These are phyloP conservation scores for Lepidium campestre DNA, from an alignment of 441 rosid species.

Conservation along the genomic window DNA sequence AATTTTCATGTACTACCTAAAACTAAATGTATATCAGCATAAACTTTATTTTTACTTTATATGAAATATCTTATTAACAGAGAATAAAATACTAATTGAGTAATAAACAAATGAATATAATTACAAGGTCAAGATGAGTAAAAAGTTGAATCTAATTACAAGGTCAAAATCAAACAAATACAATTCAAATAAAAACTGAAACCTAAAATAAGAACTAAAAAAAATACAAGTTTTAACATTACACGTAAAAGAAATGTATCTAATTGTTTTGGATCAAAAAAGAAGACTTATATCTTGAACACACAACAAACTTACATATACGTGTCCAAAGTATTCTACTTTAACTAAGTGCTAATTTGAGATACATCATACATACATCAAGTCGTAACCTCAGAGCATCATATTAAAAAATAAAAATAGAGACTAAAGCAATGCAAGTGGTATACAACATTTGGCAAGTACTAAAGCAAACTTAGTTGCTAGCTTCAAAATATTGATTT, in stretches of 20 bases:
- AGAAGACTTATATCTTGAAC: background rate
- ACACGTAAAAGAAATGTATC: background rate
- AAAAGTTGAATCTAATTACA: too few relatives aligned
- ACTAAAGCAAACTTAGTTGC: background rate
- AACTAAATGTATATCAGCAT: too few relatives aligned
- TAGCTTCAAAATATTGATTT: background rate
- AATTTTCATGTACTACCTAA: too few relatives aligned
- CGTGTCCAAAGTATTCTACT: background rate
- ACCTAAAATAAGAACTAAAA: too few relatives aligned
- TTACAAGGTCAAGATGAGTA: too few relatives aligned
- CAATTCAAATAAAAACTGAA: too few relatives aligned
- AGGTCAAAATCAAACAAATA: too few relatives aligned
- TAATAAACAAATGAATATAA: too few relatives aligned
- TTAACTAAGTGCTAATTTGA: background rate
- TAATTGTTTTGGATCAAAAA: background rate
- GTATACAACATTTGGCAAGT: background rate
- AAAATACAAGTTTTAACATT: too few relatives aligned
- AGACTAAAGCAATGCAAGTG: background rate
- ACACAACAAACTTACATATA: background rate
- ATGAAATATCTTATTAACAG: too few relatives aligned
- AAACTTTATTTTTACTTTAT: too few relatives aligned
- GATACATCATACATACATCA: background rate
- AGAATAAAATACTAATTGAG: too few relatives aligned
- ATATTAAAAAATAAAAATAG: background rate
- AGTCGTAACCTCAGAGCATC: background rate